These are phyloP conservation scores for Fusarium azukiicola DNA, from an alignment of 2,329 filamentous ascomycete species.

Conservation along the genomic window DNA sequence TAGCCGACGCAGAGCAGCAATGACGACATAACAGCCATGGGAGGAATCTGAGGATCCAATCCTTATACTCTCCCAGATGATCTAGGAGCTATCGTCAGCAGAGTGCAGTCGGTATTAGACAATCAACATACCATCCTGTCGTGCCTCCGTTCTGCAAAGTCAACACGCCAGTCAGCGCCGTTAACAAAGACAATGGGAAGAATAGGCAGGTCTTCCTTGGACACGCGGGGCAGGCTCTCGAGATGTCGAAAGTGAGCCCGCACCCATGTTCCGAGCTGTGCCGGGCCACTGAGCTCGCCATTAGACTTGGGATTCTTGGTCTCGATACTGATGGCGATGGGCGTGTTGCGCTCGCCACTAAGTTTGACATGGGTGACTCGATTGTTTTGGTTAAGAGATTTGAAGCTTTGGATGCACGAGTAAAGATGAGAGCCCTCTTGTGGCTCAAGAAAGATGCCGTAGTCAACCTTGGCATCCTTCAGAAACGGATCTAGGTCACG, in stretches of 20 bases:
- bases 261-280: constrained; percentile 23
- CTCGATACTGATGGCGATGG: constrained; percentile 16
- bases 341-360: constrained; percentile 15
- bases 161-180: constrained; percentile 30
- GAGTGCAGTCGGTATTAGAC: background rate
- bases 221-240: constrained; percentile 18
- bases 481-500: constrained; percentile 21
- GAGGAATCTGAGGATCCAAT: constrained; percentile 1
- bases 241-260: constrained; percentile 34
- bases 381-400: background rate
- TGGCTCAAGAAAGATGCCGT: constrained; percentile 22
- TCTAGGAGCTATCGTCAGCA: background rate
- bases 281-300: constrained; percentile 5
- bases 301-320: constrained; percentile 16
- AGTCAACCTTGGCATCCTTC: constrained; percentile 18
- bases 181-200: constrained; percentile 31
- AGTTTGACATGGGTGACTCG: constrained; percentile 12
- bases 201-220: constrained; percentile 1
- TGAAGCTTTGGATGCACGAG: background rate
- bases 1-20: background rate
- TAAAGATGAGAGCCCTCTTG: background rate
- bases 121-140: constrained; percentile 17
- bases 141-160: constrained; percentile 28
- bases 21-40: background rate
- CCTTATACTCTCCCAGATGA: constrained; percentile 6